Percentiles rank a stretch among this genome's conserved stretches.
Conservation (phyloP, 2,329 filamentous ascomycete species). For the Colletotrichum sansevieriae region DNA sequence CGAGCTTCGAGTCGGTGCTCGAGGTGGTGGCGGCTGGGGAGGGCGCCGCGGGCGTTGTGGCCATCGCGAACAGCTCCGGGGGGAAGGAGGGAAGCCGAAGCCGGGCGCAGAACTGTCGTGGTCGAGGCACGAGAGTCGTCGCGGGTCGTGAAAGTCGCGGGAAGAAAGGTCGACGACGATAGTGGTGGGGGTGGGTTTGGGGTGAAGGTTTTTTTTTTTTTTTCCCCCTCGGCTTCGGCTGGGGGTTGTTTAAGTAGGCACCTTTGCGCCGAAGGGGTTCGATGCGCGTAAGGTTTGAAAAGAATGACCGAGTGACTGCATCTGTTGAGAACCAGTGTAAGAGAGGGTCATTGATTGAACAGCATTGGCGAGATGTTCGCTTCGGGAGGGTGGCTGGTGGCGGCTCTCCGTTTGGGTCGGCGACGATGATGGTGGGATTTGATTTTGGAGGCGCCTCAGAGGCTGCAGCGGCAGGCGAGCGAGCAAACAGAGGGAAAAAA, state of each 20-base stretch:
- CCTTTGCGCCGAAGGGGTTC: too few species aligned
- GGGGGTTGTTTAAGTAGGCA: too few species aligned
- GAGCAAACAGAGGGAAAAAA: constrained; percentile 2
- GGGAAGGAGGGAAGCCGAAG: too few species aligned
- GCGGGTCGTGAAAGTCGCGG: too few species aligned
- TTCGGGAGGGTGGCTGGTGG: constrained; percentile 2
- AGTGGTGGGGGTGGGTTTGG: too few species aligned
- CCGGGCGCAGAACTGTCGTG: too few species aligned
- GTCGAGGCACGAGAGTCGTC: too few species aligned
- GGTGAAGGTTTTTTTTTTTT: too few species aligned
- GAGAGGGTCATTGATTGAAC: background rate
- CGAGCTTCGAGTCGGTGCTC: constrained; percentile 56
- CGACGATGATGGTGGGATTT: constrained; percentile 42
- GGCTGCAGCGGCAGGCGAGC: too few species aligned
- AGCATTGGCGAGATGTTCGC: constrained; percentile 3
- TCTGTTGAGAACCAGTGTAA: background rate
- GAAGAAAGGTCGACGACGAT: too few species aligned
- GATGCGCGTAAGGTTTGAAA: background rate
- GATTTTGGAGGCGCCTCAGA: constrained; percentile 25
- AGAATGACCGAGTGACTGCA: background rate
- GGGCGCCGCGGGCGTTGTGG: constrained; percentile 27
- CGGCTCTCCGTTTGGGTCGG: constrained; percentile 37
- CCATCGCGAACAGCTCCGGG: constrained; percentile 20
- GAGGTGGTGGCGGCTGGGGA: constrained; percentile 40
- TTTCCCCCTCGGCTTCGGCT: too few species aligned